These are phyloP conservation scores for Bipolaris cookei DNA, from an alignment of 2,329 filamentous ascomycete species.

Conservation along the genomic window DNA sequence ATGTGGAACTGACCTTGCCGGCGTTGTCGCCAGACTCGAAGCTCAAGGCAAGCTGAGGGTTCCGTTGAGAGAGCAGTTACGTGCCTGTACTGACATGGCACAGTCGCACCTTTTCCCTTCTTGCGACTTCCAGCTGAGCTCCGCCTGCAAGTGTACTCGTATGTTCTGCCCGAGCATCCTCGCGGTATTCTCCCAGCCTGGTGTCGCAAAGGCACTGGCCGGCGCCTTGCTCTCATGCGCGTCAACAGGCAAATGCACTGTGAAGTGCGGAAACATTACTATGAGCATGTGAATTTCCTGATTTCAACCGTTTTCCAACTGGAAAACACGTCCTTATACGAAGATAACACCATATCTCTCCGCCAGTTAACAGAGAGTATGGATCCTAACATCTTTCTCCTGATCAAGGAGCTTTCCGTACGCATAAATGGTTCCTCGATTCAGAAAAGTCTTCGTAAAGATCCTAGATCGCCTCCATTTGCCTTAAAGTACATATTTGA, in stretches of 20 bases:
- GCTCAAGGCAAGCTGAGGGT: conserved; percentile 18
- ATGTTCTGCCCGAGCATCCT: conserved; percentile 23
- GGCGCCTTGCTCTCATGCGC: conserved; percentile 26
- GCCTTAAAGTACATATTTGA: background rate
- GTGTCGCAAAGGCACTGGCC: conserved; percentile 1
- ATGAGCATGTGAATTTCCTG: conserved; percentile 21
- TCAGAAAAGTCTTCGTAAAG: background rate
- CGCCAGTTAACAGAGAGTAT: conserved; percentile 17
- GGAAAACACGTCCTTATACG: background rate
- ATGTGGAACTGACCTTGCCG: conserved; percentile 25
- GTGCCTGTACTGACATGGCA: conserved; percentile 4
- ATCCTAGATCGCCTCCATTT: background rate
- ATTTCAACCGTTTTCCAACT: conserved; percentile 8
- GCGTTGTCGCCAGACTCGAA: conserved; percentile 20
- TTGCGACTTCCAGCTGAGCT: conserved; percentile 33
- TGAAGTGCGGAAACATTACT: conserved; percentile 27
- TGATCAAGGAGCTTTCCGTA: conserved; percentile 23
- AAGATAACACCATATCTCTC: background rate
- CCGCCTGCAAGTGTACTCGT: conserved; percentile 28
- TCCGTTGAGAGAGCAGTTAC: too few relatives aligned
- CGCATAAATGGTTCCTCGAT: conserved; percentile 7
- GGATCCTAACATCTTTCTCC: conserved; percentile 7
- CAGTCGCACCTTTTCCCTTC: conserved; percentile 33
- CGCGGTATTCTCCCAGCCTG: conserved; percentile 12
- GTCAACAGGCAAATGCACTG: conserved; percentile 22